Conservation (phyloP, 768 basidiomycete genomes). For the Calocybe gangraenosa region DNA sequence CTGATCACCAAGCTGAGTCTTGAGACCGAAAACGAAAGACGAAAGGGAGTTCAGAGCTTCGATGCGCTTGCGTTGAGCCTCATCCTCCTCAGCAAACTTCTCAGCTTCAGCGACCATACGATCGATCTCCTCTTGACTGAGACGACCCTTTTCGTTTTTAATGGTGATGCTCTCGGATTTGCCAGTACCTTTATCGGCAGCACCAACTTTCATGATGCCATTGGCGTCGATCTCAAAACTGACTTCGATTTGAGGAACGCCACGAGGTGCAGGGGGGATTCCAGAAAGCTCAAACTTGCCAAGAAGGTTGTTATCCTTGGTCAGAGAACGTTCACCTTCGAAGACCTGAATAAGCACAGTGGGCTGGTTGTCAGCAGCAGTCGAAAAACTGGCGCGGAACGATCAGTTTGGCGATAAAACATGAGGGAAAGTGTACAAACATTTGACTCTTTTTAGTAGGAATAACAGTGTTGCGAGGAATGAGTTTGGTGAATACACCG, state of each 20-base stretch:
- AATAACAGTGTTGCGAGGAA: conserved; percentile 96
- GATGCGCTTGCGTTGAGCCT: conserved; percentile 74
- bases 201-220: conserved; percentile 92
- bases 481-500: conserved; percentile 97
- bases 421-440: conserved; percentile 29
- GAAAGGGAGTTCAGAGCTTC: conserved; percentile 83
- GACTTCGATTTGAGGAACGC: conserved; percentile 96
- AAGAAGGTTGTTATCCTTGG: conserved; percentile 98
- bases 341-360: conserved; percentile 96
- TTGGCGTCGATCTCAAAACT: conserved; percentile 95
- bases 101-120: conserved; percentile 95
- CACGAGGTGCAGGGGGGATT: conserved; percentile 94
- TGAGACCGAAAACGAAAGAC: conserved; percentile 81
- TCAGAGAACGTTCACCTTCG: conserved; percentile 95
- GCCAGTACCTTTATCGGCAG: conserved; percentile 91
- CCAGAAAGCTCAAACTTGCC: conserved; percentile 93
- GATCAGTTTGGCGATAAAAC: conserved; percentile 19
- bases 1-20: conserved; percentile 80
- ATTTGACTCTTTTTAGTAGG: conserved; percentile 97
- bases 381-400: conserved; percentile 52
- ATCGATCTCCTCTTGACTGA: conserved; percentile 86
- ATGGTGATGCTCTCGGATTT: conserved; percentile 91
- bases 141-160: conserved; percentile 94
- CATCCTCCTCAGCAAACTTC: conserved; percentile 72
- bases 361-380: conserved; percentile 88